Conservation (phyloP, 139 green algal species). For the Mychonastes homosphaera region DNA sequence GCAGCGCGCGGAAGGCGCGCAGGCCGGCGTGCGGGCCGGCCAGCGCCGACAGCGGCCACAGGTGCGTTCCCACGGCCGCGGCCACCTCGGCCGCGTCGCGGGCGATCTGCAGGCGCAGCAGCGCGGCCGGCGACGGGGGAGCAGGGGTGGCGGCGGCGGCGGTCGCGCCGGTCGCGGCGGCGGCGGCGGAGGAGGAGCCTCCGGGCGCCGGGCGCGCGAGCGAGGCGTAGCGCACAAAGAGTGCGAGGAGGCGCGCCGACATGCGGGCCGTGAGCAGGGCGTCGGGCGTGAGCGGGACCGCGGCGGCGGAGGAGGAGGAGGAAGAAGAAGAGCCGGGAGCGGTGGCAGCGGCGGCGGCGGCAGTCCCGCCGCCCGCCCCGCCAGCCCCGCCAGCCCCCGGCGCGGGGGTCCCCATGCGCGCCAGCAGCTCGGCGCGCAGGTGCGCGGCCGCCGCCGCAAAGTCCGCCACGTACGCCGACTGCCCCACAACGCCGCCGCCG, state of each 20-base stretch:
- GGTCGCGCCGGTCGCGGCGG: slow-evolving; percentile 40
- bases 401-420: slow-evolving; percentile 34
- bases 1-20: slow-evolving; percentile 35
- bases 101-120: slow-evolving; percentile 42
- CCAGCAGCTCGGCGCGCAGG: slow-evolving; percentile 35
- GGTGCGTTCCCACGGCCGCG: slow-evolving; percentile 47
- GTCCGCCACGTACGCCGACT: slow-evolving; percentile 40
- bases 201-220: slow-evolving; percentile 58
- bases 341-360: too few species aligned
- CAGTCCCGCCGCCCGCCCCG: slow-evolving; percentile 62
- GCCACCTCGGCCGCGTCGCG: slow-evolving; percentile 86
- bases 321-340: too few species aligned
- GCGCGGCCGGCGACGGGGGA: too few species aligned
- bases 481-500: slow-evolving; percentile 1
- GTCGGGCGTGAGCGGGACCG: too few species aligned
- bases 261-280: too few species aligned
- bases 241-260: slow-evolving; percentile 72
- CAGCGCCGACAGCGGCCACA: slow-evolving; percentile 64
- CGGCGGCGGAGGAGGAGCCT: slow-evolving; percentile 26
- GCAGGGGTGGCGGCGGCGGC: slow-evolving; percentile 3
- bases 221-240: slow-evolving; percentile 80
- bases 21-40: slow-evolving; percentile 36
- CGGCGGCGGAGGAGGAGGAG: too few species aligned
- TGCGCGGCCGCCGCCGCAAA: slow-evolving; percentile 44
- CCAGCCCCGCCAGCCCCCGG: slow-evolving; percentile 42